These are phyloP conservation scores for Kondoa subrosea DNA, from an alignment of 768 basidiomycete species.

Conservation along the genomic window DNA sequence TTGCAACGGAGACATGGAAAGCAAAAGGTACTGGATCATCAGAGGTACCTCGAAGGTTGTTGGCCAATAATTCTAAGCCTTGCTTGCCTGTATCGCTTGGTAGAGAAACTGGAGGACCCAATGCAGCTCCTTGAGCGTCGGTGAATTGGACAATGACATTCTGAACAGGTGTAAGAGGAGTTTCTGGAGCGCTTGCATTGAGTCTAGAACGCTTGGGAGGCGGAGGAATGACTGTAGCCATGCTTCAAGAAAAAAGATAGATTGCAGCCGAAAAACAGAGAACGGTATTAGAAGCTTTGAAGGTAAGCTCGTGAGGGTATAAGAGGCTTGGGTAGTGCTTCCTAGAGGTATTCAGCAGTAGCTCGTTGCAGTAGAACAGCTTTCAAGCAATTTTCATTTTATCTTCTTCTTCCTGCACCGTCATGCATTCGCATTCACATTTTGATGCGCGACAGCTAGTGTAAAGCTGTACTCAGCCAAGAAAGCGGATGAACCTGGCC, in stretches of 20 bases:
- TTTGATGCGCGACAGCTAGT: no score
- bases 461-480: no score
- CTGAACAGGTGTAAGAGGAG: slow-evolving; percentile 8
- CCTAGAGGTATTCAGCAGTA: no score
- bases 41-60: slow-evolving; percentile 42
- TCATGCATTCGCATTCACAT: no score
- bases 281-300: not conserved
- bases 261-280: not conserved
- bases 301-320: not conserved
- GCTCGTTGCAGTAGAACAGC: no score
- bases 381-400: no score
- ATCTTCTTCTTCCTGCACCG: no score
- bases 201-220: slow-evolving; percentile 20
- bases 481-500: no score
- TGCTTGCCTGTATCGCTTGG: slow-evolving; percentile 74
- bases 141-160: slow-evolving; percentile 79
- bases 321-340: no score
- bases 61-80: slow-evolving; percentile 71
- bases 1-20: slow-evolving; percentile 64
- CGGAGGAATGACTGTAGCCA: slow-evolving; percentile 27
- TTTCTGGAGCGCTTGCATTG: slow-evolving; percentile 7
- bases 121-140: slow-evolving; percentile 56
- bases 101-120: slow-evolving; percentile 76
- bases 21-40: slow-evolving; percentile 84
- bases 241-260: slow-evolving; percentile 5